Evolutionary conservation across 176 grass and related monocot species (phyloP), one percentile per base, ranked within the genome.

Genomic region (Bonia amplexicaulis): DNA sequence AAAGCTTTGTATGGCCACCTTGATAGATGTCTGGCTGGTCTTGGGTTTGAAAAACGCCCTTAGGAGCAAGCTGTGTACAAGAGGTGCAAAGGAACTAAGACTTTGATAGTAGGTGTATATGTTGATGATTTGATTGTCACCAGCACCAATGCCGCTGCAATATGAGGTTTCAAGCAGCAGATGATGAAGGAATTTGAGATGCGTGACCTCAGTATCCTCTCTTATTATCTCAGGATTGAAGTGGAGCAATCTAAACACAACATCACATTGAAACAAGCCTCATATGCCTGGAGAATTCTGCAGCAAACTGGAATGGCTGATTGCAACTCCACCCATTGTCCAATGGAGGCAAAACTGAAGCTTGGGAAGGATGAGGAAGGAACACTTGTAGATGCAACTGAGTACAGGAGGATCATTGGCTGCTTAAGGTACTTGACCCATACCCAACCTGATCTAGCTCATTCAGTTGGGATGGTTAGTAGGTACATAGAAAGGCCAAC

Each of bases 21-120:
- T 7, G 54, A 57, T 0, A 7, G 0, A 1, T 20, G 1, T 2
- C 1, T 57, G 54, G 20, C 0, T 0, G 1, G 7, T 9, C 19
- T 57, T 0, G 19, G 19, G 1, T 57, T 57, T 9, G 0, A 9
- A 0, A 57, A 7, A 57, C n/a, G 54, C 54, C 54, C 54, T 0
- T 19, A 57, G 17, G 54, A 57, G 17, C 54, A 57, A 2, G 53
- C 0, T n/a, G 12, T 57, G 1, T 57, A 57, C 54, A 57, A 57
- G 19, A 57, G 19, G 2, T 0, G 54, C 54, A 57, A 22, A 57
- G 54, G 6, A 22, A 2, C 0, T 7, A 20, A n/a, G 15, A 19
- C 2, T 0, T 20, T 57, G 0, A 22, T 57, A 7, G 6, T 57
- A 0, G 15, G 6, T 3, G 54, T 57, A 0, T 57, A n/a, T 0